Percentiles rank a stretch among this genome's conserved stretches.
These are phyloP conservation scores for Monsonia emarginata DNA, from an alignment of 441 rosid genomes.

Conservation along the genomic window DNA sequence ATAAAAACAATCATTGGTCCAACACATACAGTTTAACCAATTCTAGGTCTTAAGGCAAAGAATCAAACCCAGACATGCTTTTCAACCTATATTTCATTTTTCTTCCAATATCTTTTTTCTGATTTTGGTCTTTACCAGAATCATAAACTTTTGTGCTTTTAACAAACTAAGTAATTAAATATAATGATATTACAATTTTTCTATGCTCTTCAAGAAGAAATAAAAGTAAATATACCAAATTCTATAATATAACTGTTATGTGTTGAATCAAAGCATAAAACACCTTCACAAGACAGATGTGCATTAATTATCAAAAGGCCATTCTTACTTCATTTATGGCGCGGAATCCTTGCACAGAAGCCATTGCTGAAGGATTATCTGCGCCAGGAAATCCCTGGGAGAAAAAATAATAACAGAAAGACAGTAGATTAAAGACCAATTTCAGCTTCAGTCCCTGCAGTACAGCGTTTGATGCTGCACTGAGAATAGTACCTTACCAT, in stretches of 20 bases:
- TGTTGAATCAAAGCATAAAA: neutral
- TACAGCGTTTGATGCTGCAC: neutral
- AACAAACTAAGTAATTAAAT: neutral
- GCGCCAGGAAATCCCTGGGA: constrained; percentile 43
- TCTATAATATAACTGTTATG: neutral
- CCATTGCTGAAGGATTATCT: constrained; percentile 44
- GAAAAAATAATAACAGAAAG: constrained; percentile 7
- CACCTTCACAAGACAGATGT: constrained; percentile 1
- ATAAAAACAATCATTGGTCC: neutral
- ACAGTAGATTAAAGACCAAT: neutral
- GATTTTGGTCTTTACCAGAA: neutral
- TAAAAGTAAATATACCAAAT: too few species aligned
- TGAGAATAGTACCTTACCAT: neutral
- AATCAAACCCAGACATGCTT: neutral
- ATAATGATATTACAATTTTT: neutral
- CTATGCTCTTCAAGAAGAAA: neutral
- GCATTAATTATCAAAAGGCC: neutral
- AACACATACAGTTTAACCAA: neutral
- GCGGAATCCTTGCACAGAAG: constrained; percentile 51
- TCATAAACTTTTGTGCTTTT: neutral
- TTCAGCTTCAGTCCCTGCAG: neutral
- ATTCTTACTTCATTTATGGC: constrained; percentile 40
- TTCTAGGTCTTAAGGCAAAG: neutral
- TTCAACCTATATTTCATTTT: neutral
- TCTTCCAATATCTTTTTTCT: neutral